A percentile compares a stretch with the other conserved stretches of the same genome.
phyloP scores from a whole-genome alignment of 2,329 filamentous ascomycete species.

The Penicillium sp. region DNA sequence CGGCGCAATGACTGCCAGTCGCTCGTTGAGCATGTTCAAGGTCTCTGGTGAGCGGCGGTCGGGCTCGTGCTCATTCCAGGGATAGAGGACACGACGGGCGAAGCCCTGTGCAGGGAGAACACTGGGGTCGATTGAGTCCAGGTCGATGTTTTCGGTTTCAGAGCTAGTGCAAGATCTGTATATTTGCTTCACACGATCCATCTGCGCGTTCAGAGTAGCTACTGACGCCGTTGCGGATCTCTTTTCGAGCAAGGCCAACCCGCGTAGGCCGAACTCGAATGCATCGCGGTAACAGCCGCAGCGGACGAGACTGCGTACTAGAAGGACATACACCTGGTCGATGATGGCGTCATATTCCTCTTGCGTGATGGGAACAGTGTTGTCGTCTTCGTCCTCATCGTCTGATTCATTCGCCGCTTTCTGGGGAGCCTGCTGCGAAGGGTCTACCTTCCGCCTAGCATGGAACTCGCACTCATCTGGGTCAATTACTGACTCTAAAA shows the following conservation, averaged over 20 bases:
- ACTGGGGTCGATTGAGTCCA: slow-evolving; percentile 24
- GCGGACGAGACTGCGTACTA: slow-evolving; percentile 30
- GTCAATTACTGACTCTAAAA: slow-evolving; percentile 70
- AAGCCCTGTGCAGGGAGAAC: slow-evolving; percentile 32
- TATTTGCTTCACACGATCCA: slow-evolving; percentile 23
- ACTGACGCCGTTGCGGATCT: slow-evolving; percentile 4
- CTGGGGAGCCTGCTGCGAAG: neutral
- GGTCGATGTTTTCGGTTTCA: slow-evolving; percentile 3
- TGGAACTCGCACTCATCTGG: slow-evolving; percentile 72
- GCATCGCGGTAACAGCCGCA: slow-evolving; percentile 38
- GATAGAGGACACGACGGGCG: slow-evolving; percentile 50
- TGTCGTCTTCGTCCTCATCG: slow-evolving; percentile 38
- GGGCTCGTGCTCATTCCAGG: slow-evolving; percentile 55
- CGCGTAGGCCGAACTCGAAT: slow-evolving; percentile 33
- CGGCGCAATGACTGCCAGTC: slow-evolving; percentile 61
- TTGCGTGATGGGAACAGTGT: slow-evolving; percentile 23
- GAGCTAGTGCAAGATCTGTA: slow-evolving; percentile 14
- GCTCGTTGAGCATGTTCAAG: slow-evolving; percentile 61
- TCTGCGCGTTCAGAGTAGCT: slow-evolving; percentile 20
- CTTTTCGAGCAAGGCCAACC: slow-evolving; percentile 20
- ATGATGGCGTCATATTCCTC: slow-evolving; percentile 32
- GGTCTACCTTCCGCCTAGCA: slow-evolving; percentile 44
- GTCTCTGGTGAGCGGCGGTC: slow-evolving; percentile 47
- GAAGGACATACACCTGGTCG: slow-evolving; percentile 30
- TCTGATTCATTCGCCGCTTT: slow-evolving; percentile 14